Conservation (phyloP, 2,329 filamentous ascomycete genomes). For the Phyllachora maydis region DNA sequence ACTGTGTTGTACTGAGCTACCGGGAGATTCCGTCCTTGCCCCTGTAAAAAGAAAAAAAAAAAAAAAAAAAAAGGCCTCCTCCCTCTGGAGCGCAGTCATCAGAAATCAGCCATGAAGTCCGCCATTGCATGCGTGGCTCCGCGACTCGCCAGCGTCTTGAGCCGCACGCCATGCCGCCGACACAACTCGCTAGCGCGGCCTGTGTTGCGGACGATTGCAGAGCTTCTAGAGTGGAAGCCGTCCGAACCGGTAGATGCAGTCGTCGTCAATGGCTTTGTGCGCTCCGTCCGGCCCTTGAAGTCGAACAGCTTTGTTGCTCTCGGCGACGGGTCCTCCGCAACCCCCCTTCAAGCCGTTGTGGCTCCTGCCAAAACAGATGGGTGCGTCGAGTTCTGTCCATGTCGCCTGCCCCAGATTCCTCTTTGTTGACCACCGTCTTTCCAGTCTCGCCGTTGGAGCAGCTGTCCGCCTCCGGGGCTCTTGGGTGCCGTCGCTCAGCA, state of each 20-base stretch:
- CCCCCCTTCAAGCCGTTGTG: constrained; percentile 63
- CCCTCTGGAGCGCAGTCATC: too few species aligned
- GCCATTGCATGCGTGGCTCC: too few species aligned
- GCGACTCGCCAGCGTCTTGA: not conserved
- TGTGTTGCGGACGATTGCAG: too few species aligned
- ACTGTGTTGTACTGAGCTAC: too few species aligned
- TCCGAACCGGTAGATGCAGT: constrained; percentile 22
- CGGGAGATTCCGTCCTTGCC: too few species aligned
- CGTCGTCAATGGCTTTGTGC: constrained; percentile 57
- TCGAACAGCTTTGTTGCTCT: constrained; percentile 64
- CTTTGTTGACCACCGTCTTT: constrained; percentile 9
- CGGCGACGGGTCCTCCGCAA: constrained; percentile 67
- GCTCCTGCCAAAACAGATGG: constrained; percentile 48
- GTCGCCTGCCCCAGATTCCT: constrained; percentile 4
- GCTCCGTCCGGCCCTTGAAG: constrained; percentile 76
- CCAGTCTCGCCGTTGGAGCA: constrained; percentile 60
- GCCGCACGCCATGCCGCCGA: not conserved
- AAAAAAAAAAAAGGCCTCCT: too few species aligned
- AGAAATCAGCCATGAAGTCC: too few species aligned
- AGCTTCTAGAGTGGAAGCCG: constrained; percentile 31
- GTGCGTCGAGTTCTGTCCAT: constrained; percentile 39
- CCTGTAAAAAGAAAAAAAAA: too few species aligned
- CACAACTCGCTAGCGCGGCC: constrained; percentile 14
- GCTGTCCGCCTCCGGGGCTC: constrained; percentile 59
- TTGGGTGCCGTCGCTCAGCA: constrained; percentile 52